Conservation (phyloP, 768 basidiomycete genomes). For the Termitomyces heimii region DNA sequence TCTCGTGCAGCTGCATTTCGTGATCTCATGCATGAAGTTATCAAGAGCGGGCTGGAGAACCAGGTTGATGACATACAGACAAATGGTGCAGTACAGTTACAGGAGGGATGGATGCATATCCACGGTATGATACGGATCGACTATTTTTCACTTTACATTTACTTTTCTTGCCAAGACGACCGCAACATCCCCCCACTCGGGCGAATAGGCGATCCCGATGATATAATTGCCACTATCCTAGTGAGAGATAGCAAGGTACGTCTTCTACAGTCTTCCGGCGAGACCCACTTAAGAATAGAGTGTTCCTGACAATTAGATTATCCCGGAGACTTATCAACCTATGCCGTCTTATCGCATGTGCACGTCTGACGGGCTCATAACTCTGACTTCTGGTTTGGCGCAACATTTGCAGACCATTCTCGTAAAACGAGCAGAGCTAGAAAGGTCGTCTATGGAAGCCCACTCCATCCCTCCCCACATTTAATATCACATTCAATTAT, state of each 20-base stretch:
- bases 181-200: constrained; percentile 72
- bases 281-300: neutral
- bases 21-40: constrained; percentile 51
- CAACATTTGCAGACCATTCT: constrained; percentile 37
- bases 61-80: constrained; percentile 60
- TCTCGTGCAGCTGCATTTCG: constrained; percentile 48
- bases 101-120: constrained; percentile 86
- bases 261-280: neutral
- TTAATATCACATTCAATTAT: no score
- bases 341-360: constrained; percentile 84
- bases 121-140: constrained; percentile 33
- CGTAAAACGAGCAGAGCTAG: constrained; percentile 23
- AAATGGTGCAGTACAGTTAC: constrained; percentile 58
- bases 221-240: constrained; percentile 73
- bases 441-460: constrained; percentile 14
- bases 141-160: neutral
- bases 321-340: constrained; percentile 67
- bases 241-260: constrained; percentile 64
- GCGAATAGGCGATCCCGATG: constrained; percentile 77
- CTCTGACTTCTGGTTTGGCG: constrained; percentile 64
- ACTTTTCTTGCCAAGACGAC: constrained; percentile 40
- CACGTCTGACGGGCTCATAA: constrained; percentile 65
- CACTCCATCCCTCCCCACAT: no score
- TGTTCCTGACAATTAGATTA: constrained; percentile 36
- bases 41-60: constrained; percentile 48